phyloP scores from a whole-genome alignment of 305 asterid genomes.

The Lippia alba region DNA sequence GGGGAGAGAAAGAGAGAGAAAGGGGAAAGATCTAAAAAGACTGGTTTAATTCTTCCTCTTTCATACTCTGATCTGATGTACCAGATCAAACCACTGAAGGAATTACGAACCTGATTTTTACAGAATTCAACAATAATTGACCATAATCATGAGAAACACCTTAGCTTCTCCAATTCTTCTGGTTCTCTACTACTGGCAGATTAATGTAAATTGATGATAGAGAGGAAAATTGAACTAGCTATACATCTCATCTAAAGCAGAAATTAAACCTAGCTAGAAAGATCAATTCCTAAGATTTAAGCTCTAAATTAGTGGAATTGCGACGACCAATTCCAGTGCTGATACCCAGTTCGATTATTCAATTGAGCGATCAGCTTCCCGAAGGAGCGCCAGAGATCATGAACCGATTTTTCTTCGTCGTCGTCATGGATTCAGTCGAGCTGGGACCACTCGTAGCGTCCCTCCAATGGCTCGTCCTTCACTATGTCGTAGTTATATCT shows the following conservation, averaged over 20 bases:
- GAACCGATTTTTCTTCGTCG: neutral
- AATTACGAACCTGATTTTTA: neutral
- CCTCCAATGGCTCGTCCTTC: conserved; percentile 63
- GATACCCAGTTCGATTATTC: conserved; percentile 28
- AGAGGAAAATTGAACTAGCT: conserved; percentile 7
- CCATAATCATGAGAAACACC: conserved; percentile 21
- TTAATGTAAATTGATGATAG: conserved; percentile 1
- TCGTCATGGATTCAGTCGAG: conserved; percentile 42
- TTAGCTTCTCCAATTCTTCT: conserved; percentile 7
- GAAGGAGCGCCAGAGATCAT: conserved; percentile 14
- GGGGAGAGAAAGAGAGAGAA: neutral
- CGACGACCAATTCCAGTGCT: neutral
- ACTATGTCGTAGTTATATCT: conserved; percentile 72
- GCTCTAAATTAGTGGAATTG: conserved; percentile 33
- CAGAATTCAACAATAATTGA: neutral
- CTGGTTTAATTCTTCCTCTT: neutral
- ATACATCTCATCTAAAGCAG: conserved; percentile 28
- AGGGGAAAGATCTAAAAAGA: neutral
- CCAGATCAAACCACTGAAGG: conserved; percentile 7
- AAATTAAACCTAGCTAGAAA: conserved; percentile 33
- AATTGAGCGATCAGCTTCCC: conserved; percentile 16
- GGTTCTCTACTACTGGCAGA: conserved; percentile 32
- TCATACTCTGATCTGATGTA: neutral
- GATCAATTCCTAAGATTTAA: conserved; percentile 13
- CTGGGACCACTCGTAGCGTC: conserved; percentile 60